Evolutionary conservation across 768 basidiomycete species (phyloP).

Genomic region (Hemileccinum impolitum): DNA sequence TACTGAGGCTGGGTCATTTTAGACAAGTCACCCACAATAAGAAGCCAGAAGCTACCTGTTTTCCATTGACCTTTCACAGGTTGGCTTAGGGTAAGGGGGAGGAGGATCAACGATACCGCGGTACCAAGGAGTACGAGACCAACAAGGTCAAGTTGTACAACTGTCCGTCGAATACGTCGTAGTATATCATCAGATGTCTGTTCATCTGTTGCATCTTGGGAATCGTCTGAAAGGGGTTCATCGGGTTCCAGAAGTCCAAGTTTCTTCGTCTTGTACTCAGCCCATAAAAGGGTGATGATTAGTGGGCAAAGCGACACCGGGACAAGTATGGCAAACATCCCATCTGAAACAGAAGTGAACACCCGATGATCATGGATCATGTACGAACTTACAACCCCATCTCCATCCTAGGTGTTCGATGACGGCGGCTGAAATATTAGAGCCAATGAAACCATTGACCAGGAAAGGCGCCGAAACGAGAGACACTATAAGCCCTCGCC

Average conservation of each 20-base stretch:
- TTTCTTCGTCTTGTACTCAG: constrained; percentile 45
- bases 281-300: constrained; percentile 53
- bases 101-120: constrained; percentile 48
- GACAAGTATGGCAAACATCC: constrained; percentile 57
- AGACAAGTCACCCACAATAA: not conserved
- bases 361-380: not conserved
- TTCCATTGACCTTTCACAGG: no score
- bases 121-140: constrained; percentile 51
- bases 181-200: not conserved
- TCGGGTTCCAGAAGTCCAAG: constrained; percentile 28
- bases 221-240: not conserved
- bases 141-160: constrained; percentile 42
- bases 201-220: not conserved
- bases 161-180: constrained; percentile 17
- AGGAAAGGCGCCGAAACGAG: constrained; percentile 52
- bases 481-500: constrained; percentile 50
- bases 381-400: constrained; percentile 58
- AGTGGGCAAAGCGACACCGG: constrained; percentile 50
- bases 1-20: constrained; percentile 39
- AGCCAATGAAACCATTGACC: constrained; percentile 63
- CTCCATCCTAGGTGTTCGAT: constrained; percentile 53
- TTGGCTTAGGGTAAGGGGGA: constrained; percentile 51
- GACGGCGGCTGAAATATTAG: constrained; percentile 51
- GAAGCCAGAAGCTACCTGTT: constrained; percentile 34
- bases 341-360: constrained; percentile 34